phyloP scores from a whole-genome alignment of 768 basidiomycete genomes.

The Amanita muscaria region DNA sequence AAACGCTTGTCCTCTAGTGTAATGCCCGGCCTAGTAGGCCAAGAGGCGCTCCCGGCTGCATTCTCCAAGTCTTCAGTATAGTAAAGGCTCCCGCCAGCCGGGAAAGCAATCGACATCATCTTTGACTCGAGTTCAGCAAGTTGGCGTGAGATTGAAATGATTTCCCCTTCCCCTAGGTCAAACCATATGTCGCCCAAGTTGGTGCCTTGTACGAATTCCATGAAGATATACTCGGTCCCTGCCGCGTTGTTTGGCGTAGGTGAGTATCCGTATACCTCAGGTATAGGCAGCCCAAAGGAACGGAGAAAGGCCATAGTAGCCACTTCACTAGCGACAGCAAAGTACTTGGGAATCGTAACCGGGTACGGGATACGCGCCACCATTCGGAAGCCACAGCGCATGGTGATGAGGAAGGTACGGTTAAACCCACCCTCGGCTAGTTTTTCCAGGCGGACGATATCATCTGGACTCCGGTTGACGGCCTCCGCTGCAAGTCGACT shows the following conservation, averaged over 20 bases:
- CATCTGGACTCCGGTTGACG: too few relatives aligned
- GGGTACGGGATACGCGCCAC: slow-evolving; percentile 36
- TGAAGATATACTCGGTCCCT: slow-evolving; percentile 36
- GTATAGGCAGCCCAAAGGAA: slow-evolving; percentile 30
- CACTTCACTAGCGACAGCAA: slow-evolving; percentile 37
- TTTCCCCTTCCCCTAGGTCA: slow-evolving; percentile 26
- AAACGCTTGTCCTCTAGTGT: slow-evolving; percentile 31
- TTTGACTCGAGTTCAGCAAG: slow-evolving; percentile 36
- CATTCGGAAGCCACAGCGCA: slow-evolving; percentile 27
- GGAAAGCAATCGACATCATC: slow-evolving; percentile 41
- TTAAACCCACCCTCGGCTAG: slow-evolving; percentile 39
- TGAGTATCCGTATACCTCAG: slow-evolving; percentile 36
- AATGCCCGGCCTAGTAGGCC: slow-evolving; percentile 26
- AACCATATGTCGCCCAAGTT: slow-evolving; percentile 33
- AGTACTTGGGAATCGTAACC: slow-evolving; percentile 26
- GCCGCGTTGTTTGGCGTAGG: slow-evolving; percentile 30
- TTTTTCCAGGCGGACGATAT: too few relatives aligned
- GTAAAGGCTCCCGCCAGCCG: slow-evolving; percentile 46
- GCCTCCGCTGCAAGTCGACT: slow-evolving; percentile 39
- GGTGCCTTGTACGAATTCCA: slow-evolving; percentile 34
- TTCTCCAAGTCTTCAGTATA: slow-evolving; percentile 37
- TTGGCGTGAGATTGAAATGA: slow-evolving; percentile 35
- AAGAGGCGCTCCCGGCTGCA: slow-evolving; percentile 22
- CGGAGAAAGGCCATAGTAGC: slow-evolving; percentile 36
- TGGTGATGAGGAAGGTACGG: slow-evolving; percentile 29